These are phyloP conservation scores for Porphyrellus cyaneotinctus DNA, from an alignment of 768 basidiomycete genomes.

Conservation along the genomic window DNA sequence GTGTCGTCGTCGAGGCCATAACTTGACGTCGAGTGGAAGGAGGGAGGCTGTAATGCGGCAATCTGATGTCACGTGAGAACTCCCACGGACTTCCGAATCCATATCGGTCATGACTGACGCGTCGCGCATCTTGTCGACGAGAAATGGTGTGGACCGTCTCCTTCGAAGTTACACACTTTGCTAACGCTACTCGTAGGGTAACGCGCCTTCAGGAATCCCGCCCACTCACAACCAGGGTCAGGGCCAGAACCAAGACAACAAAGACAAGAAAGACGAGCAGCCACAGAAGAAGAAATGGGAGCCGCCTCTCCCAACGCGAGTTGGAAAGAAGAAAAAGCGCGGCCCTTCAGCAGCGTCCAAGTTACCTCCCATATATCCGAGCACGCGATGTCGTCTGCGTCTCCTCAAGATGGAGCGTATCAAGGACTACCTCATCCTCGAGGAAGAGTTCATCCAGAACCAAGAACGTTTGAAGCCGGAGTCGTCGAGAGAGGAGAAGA, in stretches of 20 bases:
- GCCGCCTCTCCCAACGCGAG: conserved; percentile 92
- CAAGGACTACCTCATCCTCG: conserved; percentile 94
- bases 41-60: not conserved
- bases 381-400: conserved; percentile 91
- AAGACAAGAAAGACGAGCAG: conserved; percentile 43
- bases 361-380: conserved; percentile 89
- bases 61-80: conserved; percentile 20
- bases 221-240: conserved; percentile 32
- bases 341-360: conserved; percentile 91
- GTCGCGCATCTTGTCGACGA: conserved; percentile 28
- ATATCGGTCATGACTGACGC: conserved; percentile 48
- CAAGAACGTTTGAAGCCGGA: conserved; percentile 90
- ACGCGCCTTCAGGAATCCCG: conserved; percentile 61
- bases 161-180: not conserved
- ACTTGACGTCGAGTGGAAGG: not conserved
- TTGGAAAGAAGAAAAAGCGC: conserved; percentile 92
- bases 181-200: conserved; percentile 51
- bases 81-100: conserved; percentile 29
- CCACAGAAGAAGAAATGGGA: conserved; percentile 93
- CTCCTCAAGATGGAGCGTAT: conserved; percentile 96
- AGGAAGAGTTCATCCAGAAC: conserved; percentile 92
- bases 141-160: conserved; percentile 23
- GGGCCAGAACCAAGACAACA: conserved; percentile 48
- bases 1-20: conserved; percentile 37
- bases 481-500: conserved; percentile 86